phyloP scores from a whole-genome alignment of 345 rosid species.

The Leavenworthia alabamica region DNA sequence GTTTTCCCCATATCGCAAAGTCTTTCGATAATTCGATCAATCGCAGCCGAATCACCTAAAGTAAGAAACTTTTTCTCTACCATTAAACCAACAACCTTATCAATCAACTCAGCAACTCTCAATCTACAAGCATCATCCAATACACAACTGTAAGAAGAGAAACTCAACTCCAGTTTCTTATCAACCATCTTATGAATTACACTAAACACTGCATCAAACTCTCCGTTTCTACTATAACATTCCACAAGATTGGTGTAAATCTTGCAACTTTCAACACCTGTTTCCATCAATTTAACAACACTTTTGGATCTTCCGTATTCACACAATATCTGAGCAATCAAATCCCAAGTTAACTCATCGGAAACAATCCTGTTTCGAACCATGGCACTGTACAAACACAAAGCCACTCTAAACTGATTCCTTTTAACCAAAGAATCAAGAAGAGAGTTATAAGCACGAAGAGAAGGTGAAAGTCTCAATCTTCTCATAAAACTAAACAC shows the following conservation, averaged over 20 bases:
- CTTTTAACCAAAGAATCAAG: constrained; percentile 42
- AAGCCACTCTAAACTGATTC: constrained; percentile 36
- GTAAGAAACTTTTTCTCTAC: constrained; percentile 39
- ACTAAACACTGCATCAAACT: constrained; percentile 39
- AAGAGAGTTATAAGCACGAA: constrained; percentile 40
- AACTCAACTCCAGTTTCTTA: constrained; percentile 41
- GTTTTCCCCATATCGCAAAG: constrained; percentile 52
- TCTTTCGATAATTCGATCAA: constrained; percentile 41
- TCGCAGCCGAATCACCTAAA: background rate
- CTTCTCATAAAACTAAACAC: constrained; percentile 37
- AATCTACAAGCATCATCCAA: constrained; percentile 65
- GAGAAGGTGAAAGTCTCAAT: constrained; percentile 35
- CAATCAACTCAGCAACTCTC: constrained; percentile 36
- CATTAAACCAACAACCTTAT: constrained; percentile 40
- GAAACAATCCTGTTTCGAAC: constrained; percentile 34
- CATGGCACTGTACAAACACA: constrained; percentile 54
- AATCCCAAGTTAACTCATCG: constrained; percentile 46
- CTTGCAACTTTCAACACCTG: constrained; percentile 40
- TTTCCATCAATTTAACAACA: constrained; percentile 41
- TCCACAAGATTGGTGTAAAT: constrained; percentile 50
- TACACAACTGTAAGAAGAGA: constrained; percentile 39
- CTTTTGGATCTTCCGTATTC: constrained; percentile 41
- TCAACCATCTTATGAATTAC: constrained; percentile 44
- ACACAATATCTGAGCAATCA: constrained; percentile 45
- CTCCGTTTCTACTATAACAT: constrained; percentile 43